Evolutionary conservation across 371 early-diverging fungal species (phyloP), one percentile per base, ranked within the genome.

Genomic region (Funneliformis caledonium): DNA sequence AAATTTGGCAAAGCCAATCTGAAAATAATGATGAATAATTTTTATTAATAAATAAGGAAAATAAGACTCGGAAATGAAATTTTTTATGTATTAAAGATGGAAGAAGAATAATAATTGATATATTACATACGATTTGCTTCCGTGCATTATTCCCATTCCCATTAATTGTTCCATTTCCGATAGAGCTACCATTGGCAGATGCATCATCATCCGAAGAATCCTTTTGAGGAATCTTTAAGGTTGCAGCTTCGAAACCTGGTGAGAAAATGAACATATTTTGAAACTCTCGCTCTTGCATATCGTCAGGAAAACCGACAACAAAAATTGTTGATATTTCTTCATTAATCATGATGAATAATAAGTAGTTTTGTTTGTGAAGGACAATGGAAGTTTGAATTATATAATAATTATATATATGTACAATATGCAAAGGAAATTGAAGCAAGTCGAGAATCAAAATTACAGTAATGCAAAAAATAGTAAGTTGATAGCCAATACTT

Each of bases 221-320:
- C 79, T 88, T 89, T 75, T 88, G 85, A 59, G 95, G 96, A 81
- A 91, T 89, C 87, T 97, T 97, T 72, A 98, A 88, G 1, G 96
- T 94, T 6, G 97, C 97, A 3, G 96, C 97, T 86, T 97, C 97
- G 83, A 97, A 98, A 1, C 98, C 99, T 19, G 94, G 91, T 11
- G 93, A 93, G 84, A 98, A 98, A 6, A 92, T 93, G 88, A 98
- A 98, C 97, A 97, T 97, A 85, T 97, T 97, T 82, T 96, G 96
- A 82, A 98, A 97, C 87, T 98, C 99, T 82, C 99, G 87, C 85
- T 98, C 99, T 82, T 90, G 90, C 93, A 98, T 96, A 86, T 98
- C 97, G 50, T 97, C 97, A 31, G 99, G 99, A 80, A 98, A 97
- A 4, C 99, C 99, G 22, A 97, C 97, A 2, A 98, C 97, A 89